Evolutionary conservation across 2,329 filamentous ascomycete species (phyloP).

Genomic region (Phialophora expanda): DNA sequence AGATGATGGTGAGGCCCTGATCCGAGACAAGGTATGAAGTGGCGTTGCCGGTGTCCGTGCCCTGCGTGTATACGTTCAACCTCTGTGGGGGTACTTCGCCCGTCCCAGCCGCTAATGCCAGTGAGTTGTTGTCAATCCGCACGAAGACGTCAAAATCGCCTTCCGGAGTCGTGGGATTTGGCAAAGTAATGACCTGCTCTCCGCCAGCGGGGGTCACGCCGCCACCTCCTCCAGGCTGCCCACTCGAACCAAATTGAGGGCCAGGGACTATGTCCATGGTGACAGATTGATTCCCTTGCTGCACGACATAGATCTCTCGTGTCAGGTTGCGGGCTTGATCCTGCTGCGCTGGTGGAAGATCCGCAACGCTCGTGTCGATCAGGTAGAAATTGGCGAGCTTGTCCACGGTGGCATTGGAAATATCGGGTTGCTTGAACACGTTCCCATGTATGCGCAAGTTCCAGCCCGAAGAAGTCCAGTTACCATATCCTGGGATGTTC

Average conservation of each 20-base stretch:
- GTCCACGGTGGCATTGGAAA: constrained; percentile 67
- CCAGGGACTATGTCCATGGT: constrained; percentile 67
- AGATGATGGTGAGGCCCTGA: constrained; percentile 72
- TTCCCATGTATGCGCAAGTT: constrained; percentile 78
- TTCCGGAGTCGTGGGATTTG: constrained; percentile 67
- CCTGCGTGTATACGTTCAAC: constrained; percentile 70
- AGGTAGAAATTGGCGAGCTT: constrained; percentile 73
- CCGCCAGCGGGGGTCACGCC: constrained; percentile 63
- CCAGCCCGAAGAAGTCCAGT: constrained; percentile 79
- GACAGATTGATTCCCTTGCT: constrained; percentile 69
- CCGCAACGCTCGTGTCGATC: constrained; percentile 65
- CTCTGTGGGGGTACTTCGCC: constrained; percentile 68
- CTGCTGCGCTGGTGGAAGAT: constrained; percentile 64
- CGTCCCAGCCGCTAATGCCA: constrained; percentile 66
- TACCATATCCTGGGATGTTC: constrained; percentile 73
- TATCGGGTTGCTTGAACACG: constrained; percentile 78
- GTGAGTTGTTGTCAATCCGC: constrained; percentile 63
- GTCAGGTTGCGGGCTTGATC: constrained; percentile 75
- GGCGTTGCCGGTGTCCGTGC: constrained; percentile 70
- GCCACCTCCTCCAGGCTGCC: constrained; percentile 56
- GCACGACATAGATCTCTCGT: constrained; percentile 73
- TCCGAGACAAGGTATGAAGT: constrained; percentile 77
- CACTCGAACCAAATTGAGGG: constrained; percentile 60
- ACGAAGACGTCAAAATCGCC: constrained; percentile 78
- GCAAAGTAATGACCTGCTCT: constrained; percentile 66